Conservation (phyloP, 2,329 filamentous ascomycete species). For the Berkeleyomyces rouxiae region DNA sequence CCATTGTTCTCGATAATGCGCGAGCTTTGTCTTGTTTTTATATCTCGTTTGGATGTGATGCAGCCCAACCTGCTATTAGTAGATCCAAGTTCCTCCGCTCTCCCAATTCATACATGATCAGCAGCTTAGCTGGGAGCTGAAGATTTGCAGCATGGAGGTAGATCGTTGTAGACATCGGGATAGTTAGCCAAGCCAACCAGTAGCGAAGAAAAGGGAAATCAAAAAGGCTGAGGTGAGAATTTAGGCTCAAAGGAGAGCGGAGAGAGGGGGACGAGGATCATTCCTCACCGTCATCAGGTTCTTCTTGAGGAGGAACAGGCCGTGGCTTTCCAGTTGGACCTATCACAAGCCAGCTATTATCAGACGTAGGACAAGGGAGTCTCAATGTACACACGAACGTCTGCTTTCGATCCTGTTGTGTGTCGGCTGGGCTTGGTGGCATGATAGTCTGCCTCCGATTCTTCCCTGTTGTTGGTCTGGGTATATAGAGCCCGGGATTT, state of each 20-base stretch:
- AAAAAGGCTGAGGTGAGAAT: not conserved
- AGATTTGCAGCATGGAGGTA: not conserved
- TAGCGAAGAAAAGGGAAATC: too few relatives aligned
- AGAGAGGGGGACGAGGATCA: not conserved
- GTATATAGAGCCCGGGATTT: not conserved
- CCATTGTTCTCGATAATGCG: too few relatives aligned
- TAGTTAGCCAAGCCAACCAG: too few relatives aligned
- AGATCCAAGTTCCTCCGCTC: not conserved
- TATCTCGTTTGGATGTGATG: not conserved
- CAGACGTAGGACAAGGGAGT: not conserved
- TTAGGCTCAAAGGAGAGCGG: not conserved
- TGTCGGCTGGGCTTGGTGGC: too few relatives aligned
- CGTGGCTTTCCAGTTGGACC: not conserved
- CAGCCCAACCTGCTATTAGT: not conserved
- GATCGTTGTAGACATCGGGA: too few relatives aligned
- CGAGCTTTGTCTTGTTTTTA: not conserved
- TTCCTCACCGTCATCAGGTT: too few relatives aligned
- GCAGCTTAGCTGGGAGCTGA: not conserved
- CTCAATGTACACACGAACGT: not conserved
- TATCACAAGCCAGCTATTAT: not conserved
- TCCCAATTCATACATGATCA: not conserved
- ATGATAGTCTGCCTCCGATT: not conserved
- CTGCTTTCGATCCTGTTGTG: not conserved
- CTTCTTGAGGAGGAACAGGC: not conserved
- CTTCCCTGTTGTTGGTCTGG: not conserved